A percentile compares a stretch with the other conserved stretches of the same genome.
phyloP scores from a whole-genome alignment of 345 rosid genomes.

The Rubroshorea leprosula region DNA sequence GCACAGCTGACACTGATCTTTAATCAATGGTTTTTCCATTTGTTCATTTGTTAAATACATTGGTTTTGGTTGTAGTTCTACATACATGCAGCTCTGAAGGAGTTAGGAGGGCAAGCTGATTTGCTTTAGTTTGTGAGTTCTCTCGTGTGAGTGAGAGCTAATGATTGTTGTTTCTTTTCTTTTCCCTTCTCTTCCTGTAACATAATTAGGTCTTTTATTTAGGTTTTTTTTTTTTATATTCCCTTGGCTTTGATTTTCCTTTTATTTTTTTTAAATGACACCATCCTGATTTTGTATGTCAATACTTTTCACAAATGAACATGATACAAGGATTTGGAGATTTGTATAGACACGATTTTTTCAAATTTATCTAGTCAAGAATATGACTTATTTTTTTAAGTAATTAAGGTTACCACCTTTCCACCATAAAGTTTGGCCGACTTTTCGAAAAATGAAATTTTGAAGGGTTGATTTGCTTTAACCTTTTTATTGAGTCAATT shows the following conservation, averaged over 20 bases:
- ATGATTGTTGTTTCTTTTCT: constrained; percentile 12
- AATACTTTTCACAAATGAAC: constrained; percentile 19
- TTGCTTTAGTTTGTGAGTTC: constrained; percentile 4
- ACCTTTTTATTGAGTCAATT: too few relatives aligned
- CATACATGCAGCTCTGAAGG: too few relatives aligned
- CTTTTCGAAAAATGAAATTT: too few relatives aligned
- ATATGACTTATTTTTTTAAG: too few relatives aligned
- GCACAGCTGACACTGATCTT: constrained; percentile 46
- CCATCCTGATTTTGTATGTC: constrained; percentile 27
- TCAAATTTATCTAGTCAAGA: too few relatives aligned
- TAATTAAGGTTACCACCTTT: too few relatives aligned
- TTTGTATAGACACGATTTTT: too few relatives aligned
- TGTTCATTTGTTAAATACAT: constrained; percentile 11
- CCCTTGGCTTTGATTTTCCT: background rate
- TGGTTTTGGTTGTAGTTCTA: background rate
- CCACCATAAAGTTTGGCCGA: too few relatives aligned
- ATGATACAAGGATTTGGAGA: background rate
- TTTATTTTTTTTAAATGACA: background rate
- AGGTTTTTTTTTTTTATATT: background rate
- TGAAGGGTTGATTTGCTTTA: too few relatives aligned
- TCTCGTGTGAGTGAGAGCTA: constrained; percentile 7
- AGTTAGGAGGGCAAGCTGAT: constrained; percentile 18
- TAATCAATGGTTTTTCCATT: constrained; percentile 22
- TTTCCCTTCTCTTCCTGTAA: too few relatives aligned
- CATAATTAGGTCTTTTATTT: constrained; percentile 18